Conservation (phyloP, 1,284 basidiomycete genomes). For the Sporisorium iseilematis-ciliati region DNA sequence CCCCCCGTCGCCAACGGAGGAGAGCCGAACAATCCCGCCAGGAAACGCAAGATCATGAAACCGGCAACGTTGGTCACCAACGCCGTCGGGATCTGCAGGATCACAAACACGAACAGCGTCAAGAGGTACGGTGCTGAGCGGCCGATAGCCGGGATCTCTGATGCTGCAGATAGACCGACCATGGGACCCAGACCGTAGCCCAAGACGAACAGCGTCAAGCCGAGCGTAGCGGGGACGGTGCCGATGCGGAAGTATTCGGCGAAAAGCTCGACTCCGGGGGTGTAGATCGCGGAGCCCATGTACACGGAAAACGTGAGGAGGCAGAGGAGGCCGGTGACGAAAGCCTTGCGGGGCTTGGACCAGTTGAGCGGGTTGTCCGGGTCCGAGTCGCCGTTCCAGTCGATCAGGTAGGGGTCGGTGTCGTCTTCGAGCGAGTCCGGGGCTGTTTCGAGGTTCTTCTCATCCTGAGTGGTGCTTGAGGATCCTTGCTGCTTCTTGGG, state of each 20-base stretch:
- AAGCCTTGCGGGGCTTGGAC: constrained; percentile 58
- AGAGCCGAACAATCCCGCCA: constrained; percentile 56
- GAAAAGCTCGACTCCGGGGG: constrained; percentile 74
- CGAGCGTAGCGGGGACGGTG: constrained; percentile 39
- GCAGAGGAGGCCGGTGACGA: constrained; percentile 63
- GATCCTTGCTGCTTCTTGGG: not conserved
- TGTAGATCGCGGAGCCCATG: constrained; percentile 75
- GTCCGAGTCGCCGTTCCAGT: constrained; percentile 68
- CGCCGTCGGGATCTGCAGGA: constrained; percentile 51
- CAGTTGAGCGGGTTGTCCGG: constrained; percentile 69
- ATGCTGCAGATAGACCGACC: constrained; percentile 64
- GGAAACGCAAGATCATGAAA: constrained; percentile 58
- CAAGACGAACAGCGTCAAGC: constrained; percentile 54
- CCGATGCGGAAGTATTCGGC: constrained; percentile 55
- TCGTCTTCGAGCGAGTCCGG: constrained; percentile 24
- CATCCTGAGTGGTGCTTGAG: not conserved
- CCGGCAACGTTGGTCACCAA: constrained; percentile 40
- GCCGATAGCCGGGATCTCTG: constrained; percentile 68
- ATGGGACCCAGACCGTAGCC: constrained; percentile 61
- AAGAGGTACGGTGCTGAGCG: constrained; percentile 48
- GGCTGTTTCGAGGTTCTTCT: constrained; percentile 15
- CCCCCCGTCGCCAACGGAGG: constrained; percentile 62
- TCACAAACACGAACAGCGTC: constrained; percentile 52
- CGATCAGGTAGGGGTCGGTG: constrained; percentile 71
- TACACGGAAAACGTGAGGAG: constrained; percentile 73